These are phyloP conservation scores for Fusarium guadeloupense DNA, from an alignment of 2,329 filamentous ascomycete genomes.

Conservation along the genomic window DNA sequence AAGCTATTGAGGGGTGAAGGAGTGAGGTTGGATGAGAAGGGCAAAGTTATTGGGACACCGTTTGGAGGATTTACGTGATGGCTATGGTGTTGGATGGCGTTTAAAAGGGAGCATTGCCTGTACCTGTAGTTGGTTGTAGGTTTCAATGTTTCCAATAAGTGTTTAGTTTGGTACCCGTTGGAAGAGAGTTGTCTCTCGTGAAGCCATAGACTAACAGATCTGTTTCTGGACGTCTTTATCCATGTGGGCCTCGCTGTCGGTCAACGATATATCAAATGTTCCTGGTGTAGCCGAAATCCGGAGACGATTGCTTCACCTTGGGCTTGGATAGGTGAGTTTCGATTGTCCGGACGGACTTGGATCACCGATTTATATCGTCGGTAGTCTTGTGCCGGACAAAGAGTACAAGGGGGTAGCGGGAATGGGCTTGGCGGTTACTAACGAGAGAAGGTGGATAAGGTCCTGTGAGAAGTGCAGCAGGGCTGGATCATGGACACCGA, in stretches of 20 bases:
- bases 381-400: constrained; percentile 39
- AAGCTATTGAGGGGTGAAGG: constrained; percentile 69
- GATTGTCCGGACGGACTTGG: constrained; percentile 27
- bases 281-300: constrained; percentile 38
- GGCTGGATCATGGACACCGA: constrained; percentile 34
- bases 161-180: background rate
- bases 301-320: constrained; percentile 32
- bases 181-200: background rate
- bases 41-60: constrained; percentile 67
- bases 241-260: constrained; percentile 21
- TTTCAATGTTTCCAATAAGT: background rate
- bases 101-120: background rate
- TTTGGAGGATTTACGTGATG: constrained; percentile 46
- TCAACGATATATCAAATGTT: constrained; percentile 17
- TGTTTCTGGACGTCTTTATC: constrained; percentile 22
- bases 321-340: background rate
- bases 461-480: constrained; percentile 11
- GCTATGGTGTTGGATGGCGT: background rate
- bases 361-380: constrained; percentile 29
- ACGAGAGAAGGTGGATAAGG: constrained; percentile 26
- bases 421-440: constrained; percentile 35
- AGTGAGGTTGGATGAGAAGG: constrained; percentile 68
- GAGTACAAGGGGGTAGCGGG: background rate
- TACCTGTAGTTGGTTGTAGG: background rate
- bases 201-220: background rate